phyloP scores from a whole-genome alignment of 2,329 filamentous ascomycete species.

The Fusarium sp. region DNA sequence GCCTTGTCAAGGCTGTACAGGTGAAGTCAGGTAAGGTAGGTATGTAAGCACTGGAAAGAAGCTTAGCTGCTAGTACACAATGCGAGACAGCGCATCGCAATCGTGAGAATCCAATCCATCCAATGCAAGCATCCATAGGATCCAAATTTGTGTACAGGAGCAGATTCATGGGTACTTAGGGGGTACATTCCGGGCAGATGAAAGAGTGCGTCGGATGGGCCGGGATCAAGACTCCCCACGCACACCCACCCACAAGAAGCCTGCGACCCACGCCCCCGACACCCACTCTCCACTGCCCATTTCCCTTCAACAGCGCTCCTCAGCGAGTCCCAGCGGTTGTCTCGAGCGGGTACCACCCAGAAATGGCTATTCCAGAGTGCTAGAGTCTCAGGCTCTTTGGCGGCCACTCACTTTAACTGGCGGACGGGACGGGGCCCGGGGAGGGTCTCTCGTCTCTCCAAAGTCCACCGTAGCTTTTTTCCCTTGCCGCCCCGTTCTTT shows the following conservation, averaged over 20 bases:
- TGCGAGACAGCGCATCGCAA: slow-evolving; percentile 17
- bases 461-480: slow-evolving; percentile 49
- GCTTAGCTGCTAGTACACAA: slow-evolving; percentile 9
- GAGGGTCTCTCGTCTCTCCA: slow-evolving; percentile 28
- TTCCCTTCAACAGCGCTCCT: slow-evolving; percentile 41
- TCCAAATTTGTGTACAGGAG: slow-evolving; percentile 8
- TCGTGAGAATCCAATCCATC: slow-evolving; percentile 1
- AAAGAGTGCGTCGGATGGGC: slow-evolving; percentile 42
- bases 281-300: slow-evolving; percentile 46
- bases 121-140: slow-evolving; percentile 4
- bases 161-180: slow-evolving; percentile 24
- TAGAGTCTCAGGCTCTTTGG: slow-evolving; percentile 32
- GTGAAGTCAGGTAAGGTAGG: neutral
- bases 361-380: slow-evolving; percentile 32
- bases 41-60: slow-evolving; percentile 3
- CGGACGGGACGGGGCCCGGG: slow-evolving; percentile 31
- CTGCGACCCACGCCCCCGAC: slow-evolving; percentile 43
- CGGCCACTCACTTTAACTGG: slow-evolving; percentile 32
- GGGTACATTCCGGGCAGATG: slow-evolving; percentile 33
- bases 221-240: slow-evolving; percentile 40
- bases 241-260: slow-evolving; percentile 35
- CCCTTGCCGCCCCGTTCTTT: slow-evolving; percentile 42
- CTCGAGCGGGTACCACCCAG: slow-evolving; percentile 34
- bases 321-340: slow-evolving; percentile 40
- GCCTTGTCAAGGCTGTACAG: slow-evolving; percentile 8